Percentiles rank a stretch among this genome's conserved stretches.
phyloP scores from a whole-genome alignment of 2,329 filamentous ascomycete species.

The Sordariomycetes sp. region DNA sequence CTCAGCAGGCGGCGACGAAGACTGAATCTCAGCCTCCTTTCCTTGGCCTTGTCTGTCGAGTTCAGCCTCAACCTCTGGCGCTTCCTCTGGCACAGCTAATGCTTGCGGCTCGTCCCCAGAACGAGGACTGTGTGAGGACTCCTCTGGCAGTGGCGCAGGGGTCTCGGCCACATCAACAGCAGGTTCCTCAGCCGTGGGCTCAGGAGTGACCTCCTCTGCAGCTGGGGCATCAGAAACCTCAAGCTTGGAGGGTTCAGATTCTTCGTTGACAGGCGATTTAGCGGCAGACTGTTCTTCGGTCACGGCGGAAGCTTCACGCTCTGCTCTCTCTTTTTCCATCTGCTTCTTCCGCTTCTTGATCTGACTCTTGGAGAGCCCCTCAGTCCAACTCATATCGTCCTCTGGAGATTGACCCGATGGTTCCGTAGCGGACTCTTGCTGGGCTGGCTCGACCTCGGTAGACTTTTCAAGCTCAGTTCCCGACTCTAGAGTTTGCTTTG shows the following conservation, averaged over 20 bases:
- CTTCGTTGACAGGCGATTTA: too few relatives aligned
- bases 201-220: not conserved
- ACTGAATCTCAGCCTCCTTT: not conserved
- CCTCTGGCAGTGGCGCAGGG: not conserved
- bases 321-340: not conserved
- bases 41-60: not conserved
- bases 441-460: too few relatives aligned
- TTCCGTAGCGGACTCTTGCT: too few relatives aligned
- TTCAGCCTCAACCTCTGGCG: not conserved
- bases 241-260: too few relatives aligned
- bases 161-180: not conserved
- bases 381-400: not conserved
- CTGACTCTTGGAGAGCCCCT: not conserved
- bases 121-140: not conserved
- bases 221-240: too few relatives aligned
- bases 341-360: conserved; percentile 1
- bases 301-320: not conserved
- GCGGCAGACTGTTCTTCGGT: too few relatives aligned
- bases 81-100: not conserved
- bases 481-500: too few relatives aligned
- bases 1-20: too few relatives aligned
- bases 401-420: too few relatives aligned
- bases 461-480: too few relatives aligned
- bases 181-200: not conserved
- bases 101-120: not conserved